phyloP scores from a whole-genome alignment of 2,329 filamentous ascomycete genomes.

The Hymenoscyphus fraxineus region DNA sequence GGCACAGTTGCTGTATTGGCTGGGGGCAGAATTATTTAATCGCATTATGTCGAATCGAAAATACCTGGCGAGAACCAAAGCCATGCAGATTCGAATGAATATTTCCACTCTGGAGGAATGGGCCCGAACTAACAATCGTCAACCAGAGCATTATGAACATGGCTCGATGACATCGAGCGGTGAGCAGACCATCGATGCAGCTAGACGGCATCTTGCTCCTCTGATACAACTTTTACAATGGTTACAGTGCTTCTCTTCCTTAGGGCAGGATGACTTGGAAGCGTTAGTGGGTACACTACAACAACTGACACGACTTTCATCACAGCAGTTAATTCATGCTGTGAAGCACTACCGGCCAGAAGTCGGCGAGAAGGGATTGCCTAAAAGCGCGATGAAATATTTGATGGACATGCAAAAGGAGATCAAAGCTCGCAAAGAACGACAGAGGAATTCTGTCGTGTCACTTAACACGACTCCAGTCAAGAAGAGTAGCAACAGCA shows the following conservation, averaged over 20 bases:
- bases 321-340: conserved; percentile 85
- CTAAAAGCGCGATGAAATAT: conserved; percentile 85
- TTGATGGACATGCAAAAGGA: conserved; percentile 77
- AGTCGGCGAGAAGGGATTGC: conserved; percentile 88
- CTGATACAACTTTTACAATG: conserved; percentile 93
- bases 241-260: conserved; percentile 95
- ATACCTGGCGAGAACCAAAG: conserved; percentile 92
- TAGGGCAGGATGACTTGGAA: conserved; percentile 80
- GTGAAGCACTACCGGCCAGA: conserved; percentile 92
- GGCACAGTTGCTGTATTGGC: conserved; percentile 92
- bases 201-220: conserved; percentile 79
- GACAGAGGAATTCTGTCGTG: conserved; percentile 45
- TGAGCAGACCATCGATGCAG: conserved; percentile 80
- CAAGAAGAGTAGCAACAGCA: conserved; percentile 28
- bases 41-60: conserved; percentile 94
- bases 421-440: conserved; percentile 55
- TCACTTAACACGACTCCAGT: conserved; percentile 42
- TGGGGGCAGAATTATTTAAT: conserved; percentile 94
- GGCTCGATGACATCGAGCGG: conserved; percentile 82
- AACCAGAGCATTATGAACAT: conserved; percentile 92
- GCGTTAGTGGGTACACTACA: conserved; percentile 84
- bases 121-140: conserved; percentile 87
- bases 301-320: conserved; percentile 78
- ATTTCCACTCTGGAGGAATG: conserved; percentile 93
- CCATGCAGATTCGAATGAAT: conserved; percentile 99